Percentiles rank a stretch among this genome's conserved stretches.
Evolutionary conservation across 2,329 filamentous ascomycete species (phyloP).

Genomic region (Fusarium multiceps): DNA sequence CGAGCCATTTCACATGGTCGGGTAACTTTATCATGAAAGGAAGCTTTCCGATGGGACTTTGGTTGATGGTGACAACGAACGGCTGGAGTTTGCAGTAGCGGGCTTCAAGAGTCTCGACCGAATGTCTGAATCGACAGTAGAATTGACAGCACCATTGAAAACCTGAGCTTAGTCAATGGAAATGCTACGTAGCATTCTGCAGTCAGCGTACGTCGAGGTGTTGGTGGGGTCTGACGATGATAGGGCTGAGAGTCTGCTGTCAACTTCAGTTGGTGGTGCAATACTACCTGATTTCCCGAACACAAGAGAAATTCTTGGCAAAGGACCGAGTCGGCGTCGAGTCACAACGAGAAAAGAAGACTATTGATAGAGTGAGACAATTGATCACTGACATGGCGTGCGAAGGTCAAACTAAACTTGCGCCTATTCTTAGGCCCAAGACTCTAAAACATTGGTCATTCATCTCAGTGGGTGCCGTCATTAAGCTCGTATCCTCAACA

Average conservation of each 20-base stretch:
- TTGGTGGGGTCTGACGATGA: neutral
- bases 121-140: too few relatives aligned
- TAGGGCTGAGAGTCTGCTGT: neutral
- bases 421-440: neutral
- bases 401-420: neutral
- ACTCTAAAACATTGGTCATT: neutral
- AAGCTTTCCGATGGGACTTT: neutral
- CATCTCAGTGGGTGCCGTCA: too few relatives aligned
- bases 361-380: neutral
- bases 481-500: neutral
- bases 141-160: too few relatives aligned
- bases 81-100: neutral
- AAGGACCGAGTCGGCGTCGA: neutral
- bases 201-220: neutral
- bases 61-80: neutral
- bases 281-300: neutral
- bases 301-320: neutral
- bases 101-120: neutral
- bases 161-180: neutral
- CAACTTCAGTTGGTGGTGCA: neutral
- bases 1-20: rapidly evolving
- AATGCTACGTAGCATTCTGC: neutral
- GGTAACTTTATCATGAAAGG: neutral
- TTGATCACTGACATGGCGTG: neutral
- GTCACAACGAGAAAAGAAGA: neutral